phyloP scores from a whole-genome alignment of 108 stramenopile genomes.

The Parietichytrium sp. region DNA sequence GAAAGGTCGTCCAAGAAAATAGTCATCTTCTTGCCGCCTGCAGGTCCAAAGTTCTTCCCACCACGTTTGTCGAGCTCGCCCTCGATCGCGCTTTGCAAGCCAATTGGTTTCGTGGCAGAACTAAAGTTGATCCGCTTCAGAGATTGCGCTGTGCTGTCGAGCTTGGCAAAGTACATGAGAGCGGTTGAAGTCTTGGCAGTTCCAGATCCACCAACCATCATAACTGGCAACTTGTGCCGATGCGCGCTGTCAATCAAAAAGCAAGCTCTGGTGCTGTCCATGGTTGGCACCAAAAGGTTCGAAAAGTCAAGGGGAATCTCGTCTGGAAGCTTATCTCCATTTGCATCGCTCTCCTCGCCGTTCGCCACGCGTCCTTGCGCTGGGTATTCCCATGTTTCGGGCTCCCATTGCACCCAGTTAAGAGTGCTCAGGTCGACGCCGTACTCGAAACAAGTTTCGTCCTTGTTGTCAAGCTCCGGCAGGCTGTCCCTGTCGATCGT shows the following conservation, averaged over 20 bases:
- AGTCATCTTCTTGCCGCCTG: constrained; percentile 85
- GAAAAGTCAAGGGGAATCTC: constrained; percentile 77
- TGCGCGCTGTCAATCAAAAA: constrained; percentile 73
- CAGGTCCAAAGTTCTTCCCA: constrained; percentile 82
- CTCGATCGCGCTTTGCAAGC: constrained; percentile 82
- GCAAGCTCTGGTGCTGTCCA: constrained; percentile 79
- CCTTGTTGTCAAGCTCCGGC: constrained; percentile 65
- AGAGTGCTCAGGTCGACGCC: not conserved
- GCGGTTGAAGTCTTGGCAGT: constrained; percentile 85
- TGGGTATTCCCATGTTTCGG: constrained; percentile 28
- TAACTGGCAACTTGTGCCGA: constrained; percentile 55
- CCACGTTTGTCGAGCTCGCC: constrained; percentile 83
- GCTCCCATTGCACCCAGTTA: constrained; percentile 4
- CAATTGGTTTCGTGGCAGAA: constrained; percentile 78
- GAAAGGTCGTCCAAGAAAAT: constrained; percentile 84
- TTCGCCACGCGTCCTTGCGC: not conserved
- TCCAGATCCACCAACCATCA: constrained; percentile 81
- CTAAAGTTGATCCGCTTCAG: constrained; percentile 83
- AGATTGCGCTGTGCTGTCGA: constrained; percentile 66
- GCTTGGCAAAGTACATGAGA: constrained; percentile 75
- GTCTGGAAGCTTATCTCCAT: constrained; percentile 56
- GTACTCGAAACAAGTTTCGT: constrained; percentile 53
- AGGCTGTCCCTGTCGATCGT: constrained; percentile 63
- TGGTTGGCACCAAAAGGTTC: constrained; percentile 82
- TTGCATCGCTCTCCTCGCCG: not conserved